Base-by-base conservation (phyloP, 2,329 filamentous ascomycete species). In the Hypoxylon sp. region DNA sequence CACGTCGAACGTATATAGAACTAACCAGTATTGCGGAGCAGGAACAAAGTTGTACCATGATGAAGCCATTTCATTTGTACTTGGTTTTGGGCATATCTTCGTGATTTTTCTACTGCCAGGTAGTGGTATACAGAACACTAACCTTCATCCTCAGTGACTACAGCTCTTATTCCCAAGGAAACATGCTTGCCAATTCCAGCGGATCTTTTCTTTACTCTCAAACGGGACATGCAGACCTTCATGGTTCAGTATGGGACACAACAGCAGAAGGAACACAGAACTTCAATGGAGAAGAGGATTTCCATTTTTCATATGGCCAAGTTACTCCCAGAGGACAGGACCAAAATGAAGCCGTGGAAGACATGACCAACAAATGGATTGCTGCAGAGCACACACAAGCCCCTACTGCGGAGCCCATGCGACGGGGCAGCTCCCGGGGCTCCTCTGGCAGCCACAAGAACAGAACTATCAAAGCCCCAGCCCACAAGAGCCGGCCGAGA, bases 231-330 rank as follows among this genome's bases (percentile, higher is more conserved):
- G 73, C 77, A 67, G 80, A 81, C 75, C 76, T 81, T 54, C 70
- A 70, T 63, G 75, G 78, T 73, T 75, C 78, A 68, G 73, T 78
- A 66, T 84, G 81, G 81, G 80, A 77, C 63, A 67, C 76, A 67
- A 72, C 78, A 75, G 73, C 73, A 75, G 81, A 84, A 78, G 79
- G 79, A 66, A 65, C 78, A 80, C 81, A 83, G 77, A 81, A 79
- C 78, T 80, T 82, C 69, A 75, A 74, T 63, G 78, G 76, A 76
- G 79, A 83, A 58, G 81, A 82, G 73, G 80, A 82, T 48, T 80
- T 74, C 69, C 69, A 77, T 63, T 79, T 78, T 69, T 73, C 75
- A 64, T 79, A 79, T 69, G 78, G 78, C 67, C 78, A 81, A 59
- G 77, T 76, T 66, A 81, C 78, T 49, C 78, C 80, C 64, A 73